Evolutionary conservation across 768 basidiomycete species (phyloP).

Genomic region (Naganishia vishniacii): DNA sequence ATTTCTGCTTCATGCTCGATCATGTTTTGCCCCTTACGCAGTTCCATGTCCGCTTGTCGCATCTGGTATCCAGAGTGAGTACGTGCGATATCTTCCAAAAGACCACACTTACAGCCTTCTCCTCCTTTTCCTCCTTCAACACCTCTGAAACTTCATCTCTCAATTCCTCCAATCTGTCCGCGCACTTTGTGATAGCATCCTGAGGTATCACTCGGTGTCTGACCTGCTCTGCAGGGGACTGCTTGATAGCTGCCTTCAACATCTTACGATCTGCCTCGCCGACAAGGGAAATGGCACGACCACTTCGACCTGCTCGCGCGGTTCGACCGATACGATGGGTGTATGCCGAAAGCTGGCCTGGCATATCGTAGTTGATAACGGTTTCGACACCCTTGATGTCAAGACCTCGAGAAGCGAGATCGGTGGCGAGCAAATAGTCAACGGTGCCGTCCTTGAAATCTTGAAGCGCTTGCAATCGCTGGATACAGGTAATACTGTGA

Average conservation of each 20-base stretch:
- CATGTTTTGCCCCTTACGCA: slow-evolving; percentile 91
- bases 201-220: slow-evolving; percentile 79
- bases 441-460: slow-evolving; percentile 78
- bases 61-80: slow-evolving; percentile 53
- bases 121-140: slow-evolving; percentile 86
- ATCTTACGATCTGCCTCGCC: slow-evolving; percentile 94
- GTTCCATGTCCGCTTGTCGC: slow-evolving; percentile 88
- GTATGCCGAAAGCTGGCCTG: slow-evolving; percentile 82
- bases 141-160: slow-evolving; percentile 74
- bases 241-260: slow-evolving; percentile 91
- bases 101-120: slow-evolving; percentile 63
- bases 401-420: slow-evolving; percentile 87
- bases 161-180: slow-evolving; percentile 61
- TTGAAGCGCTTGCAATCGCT: slow-evolving; percentile 82
- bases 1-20: slow-evolving; percentile 90
- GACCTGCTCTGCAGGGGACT: slow-evolving; percentile 68
- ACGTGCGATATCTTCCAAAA: slow-evolving; percentile 14
- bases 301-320: slow-evolving; percentile 86
- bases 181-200: slow-evolving; percentile 68
- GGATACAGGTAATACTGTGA: too few species aligned
- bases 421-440: slow-evolving; percentile 94
- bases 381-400: slow-evolving; percentile 97
- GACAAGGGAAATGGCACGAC: slow-evolving; percentile 88
- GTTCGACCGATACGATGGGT: slow-evolving; percentile 96
- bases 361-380: slow-evolving; percentile 99